Percentiles rank a stretch among this genome's conserved stretches.
Evolutionary conservation across 768 basidiomycete genomes (phyloP).

Genomic region (Boletus patriciae): DNA sequence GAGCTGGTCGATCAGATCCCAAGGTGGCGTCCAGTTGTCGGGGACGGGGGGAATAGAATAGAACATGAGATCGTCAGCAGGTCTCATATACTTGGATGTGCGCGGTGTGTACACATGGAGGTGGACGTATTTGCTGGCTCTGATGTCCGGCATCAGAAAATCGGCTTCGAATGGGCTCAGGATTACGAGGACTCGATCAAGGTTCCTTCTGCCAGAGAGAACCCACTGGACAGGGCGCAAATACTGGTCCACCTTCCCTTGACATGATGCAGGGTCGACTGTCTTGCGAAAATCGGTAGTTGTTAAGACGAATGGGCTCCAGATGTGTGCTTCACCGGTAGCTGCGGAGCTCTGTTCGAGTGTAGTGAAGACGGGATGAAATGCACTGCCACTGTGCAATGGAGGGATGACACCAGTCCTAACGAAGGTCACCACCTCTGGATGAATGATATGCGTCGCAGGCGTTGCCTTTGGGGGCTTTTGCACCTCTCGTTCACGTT

Average conservation of each 20-base stretch:
- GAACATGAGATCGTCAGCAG: neutral
- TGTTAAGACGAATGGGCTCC: neutral
- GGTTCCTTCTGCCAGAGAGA: neutral
- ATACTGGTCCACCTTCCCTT: neutral
- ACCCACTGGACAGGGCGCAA: neutral
- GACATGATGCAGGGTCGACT: neutral
- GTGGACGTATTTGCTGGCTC: neutral
- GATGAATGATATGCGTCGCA: neutral
- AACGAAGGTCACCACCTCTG: too few species aligned
- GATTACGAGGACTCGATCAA: neutral
- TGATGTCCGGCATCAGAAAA: neutral
- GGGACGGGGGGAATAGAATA: neutral
- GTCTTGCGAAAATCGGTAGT: neutral
- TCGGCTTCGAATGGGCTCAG: neutral
- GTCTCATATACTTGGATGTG: neutral
- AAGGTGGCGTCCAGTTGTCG: too few species aligned
- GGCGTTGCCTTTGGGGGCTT: neutral
- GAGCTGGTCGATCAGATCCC: too few species aligned
- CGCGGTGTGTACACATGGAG: too few species aligned
- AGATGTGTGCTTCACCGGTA: neutral
- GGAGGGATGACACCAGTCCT: neutral
- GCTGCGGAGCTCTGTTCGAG: neutral
- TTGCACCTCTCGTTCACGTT: conserved; percentile 17
- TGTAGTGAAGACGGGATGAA: neutral
- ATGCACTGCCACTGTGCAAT: conserved; percentile 6